phyloP scores from a whole-genome alignment of 768 basidiomycete genomes.

The Boletus rubescentipes region DNA sequence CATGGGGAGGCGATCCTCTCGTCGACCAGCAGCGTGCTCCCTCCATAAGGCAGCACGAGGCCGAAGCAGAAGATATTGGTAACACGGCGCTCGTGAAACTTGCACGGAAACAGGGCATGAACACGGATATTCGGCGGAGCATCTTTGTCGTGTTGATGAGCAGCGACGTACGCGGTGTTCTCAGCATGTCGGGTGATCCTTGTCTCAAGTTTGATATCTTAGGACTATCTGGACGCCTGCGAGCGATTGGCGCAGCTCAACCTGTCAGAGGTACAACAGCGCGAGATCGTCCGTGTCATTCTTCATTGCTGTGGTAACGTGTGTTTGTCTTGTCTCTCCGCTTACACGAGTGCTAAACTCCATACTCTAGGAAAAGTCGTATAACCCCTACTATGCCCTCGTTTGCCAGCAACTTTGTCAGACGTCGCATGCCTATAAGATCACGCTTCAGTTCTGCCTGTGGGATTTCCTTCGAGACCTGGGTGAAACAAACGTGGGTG shows the following conservation, averaged over 20 bases:
- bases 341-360: background rate
- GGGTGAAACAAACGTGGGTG: conserved; percentile 81
- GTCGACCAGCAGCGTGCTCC: conserved; percentile 57
- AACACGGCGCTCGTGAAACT: conserved; percentile 61
- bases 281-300: conserved; percentile 91
- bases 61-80: conserved; percentile 30
- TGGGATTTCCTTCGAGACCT: conserved; percentile 97
- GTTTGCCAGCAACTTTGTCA: conserved; percentile 82
- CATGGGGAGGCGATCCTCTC: conserved; percentile 92
- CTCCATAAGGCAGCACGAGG: conserved; percentile 20
- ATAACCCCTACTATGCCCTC: conserved; percentile 95
- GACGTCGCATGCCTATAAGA: conserved; percentile 77
- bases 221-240: conserved; percentile 98
- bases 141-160: conserved; percentile 96
- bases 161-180: conserved; percentile 65
- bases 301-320: conserved; percentile 93
- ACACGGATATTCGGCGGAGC: conserved; percentile 89
- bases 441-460: conserved; percentile 91
- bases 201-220: background rate
- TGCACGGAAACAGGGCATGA: conserved; percentile 97
- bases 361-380: conserved; percentile 66
- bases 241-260: conserved; percentile 83
- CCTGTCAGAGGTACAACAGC: conserved; percentile 85
- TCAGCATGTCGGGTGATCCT: background rate
- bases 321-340: conserved; percentile 18